A percentile compares a stretch with the other conserved stretches of the same genome.
phyloP scores from a whole-genome alignment of 352 stramenopile genomes.

The Pythium vanterpoolii region DNA sequence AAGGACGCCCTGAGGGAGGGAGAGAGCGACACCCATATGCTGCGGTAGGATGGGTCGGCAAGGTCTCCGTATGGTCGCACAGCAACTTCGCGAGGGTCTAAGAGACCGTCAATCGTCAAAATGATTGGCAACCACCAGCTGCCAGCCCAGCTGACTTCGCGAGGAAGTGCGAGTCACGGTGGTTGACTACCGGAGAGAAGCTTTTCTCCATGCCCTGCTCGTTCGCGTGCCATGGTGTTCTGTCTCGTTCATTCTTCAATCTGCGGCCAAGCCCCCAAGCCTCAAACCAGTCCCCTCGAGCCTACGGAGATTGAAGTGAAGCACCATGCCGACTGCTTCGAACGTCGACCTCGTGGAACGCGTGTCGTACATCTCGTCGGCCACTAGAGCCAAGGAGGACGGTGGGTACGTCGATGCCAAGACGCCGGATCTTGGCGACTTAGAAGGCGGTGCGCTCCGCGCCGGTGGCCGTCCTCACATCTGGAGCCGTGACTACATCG shows the following conservation, averaged over 20 bases:
- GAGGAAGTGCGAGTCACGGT: too few species aligned
- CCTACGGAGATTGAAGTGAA: neutral
- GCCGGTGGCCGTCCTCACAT: slow-evolving; percentile 1
- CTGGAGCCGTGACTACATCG: neutral
- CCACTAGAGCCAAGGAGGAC: slow-evolving; percentile 2
- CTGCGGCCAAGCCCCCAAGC: neutral
- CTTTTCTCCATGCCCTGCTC: neutral
- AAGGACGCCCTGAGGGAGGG: neutral
- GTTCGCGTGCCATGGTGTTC: neutral
- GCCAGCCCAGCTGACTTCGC: neutral
- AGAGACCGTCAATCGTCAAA: neutral
- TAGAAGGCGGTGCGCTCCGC: neutral
- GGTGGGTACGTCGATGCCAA: slow-evolving; percentile 1
- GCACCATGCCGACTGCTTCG: neutral
- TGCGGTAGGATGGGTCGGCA: neutral
- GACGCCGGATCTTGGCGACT: neutral
- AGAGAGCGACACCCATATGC: neutral
- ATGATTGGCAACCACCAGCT: neutral
- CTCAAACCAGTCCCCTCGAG: neutral
- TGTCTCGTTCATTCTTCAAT: slow-evolving; percentile 2
- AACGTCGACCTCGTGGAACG: neutral
- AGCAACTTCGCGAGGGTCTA: neutral
- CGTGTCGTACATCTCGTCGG: slow-evolving; percentile 5
- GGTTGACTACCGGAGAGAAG: too few species aligned
- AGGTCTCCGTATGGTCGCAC: neutral